Evolutionary conservation across 2,329 filamentous ascomycete genomes (phyloP).

Genomic region (Periconia sp.): DNA sequence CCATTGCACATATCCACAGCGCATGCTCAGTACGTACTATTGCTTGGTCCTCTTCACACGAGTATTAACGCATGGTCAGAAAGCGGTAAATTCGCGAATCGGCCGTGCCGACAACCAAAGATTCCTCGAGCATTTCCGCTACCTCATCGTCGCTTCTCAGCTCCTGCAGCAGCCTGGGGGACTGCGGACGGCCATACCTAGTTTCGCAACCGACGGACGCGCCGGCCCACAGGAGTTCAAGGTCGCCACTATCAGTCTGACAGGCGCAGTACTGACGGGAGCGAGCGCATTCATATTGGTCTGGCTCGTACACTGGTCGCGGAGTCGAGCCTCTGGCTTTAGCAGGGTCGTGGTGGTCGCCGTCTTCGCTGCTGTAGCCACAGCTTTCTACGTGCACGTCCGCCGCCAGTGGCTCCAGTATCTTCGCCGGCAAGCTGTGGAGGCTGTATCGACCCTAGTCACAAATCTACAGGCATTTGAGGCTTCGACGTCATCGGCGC

Average conservation of each 20-base stretch:
- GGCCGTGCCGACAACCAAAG: constrained; percentile 79
- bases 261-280: constrained; percentile 70
- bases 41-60: not conserved
- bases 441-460: constrained; percentile 72
- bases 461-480: constrained; percentile 81
- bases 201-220: constrained; percentile 29
- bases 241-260: constrained; percentile 61
- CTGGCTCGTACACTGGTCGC: constrained; percentile 75
- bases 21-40: constrained; percentile 43
- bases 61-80: constrained; percentile 53
- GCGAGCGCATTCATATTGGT: constrained; percentile 65
- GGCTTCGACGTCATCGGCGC: constrained; percentile 73
- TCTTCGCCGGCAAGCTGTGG: constrained; percentile 74
- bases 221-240: constrained; percentile 41
- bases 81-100: constrained; percentile 73
- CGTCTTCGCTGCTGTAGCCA: constrained; percentile 59
- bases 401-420: constrained; percentile 83
- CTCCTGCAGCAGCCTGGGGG: constrained; percentile 70
- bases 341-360: constrained; percentile 62
- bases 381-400: constrained; percentile 73
- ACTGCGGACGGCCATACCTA: constrained; percentile 41
- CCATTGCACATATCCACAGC: constrained; percentile 45
- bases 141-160: constrained; percentile 90
- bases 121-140: constrained; percentile 92
- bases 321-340: constrained; percentile 57